These are phyloP conservation scores for Pinguiococcus pyrenoidosus DNA, from an alignment of 108 stramenopile genomes.

Conservation along the genomic window DNA sequence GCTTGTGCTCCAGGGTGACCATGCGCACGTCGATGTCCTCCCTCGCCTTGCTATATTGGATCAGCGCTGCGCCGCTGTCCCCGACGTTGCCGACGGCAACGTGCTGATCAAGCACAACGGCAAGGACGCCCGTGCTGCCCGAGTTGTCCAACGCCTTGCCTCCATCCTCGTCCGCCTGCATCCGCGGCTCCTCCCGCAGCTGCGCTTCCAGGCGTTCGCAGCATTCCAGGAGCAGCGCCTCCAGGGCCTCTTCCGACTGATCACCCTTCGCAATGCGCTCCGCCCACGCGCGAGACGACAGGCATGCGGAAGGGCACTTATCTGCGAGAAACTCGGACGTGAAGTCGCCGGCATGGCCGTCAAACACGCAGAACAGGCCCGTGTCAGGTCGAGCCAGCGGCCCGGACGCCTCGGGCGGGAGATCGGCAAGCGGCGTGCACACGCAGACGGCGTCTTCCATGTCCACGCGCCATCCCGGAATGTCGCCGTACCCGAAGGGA, in stretches of 20 bases:
- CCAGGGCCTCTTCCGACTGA: background rate
- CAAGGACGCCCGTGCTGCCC: conserved; percentile 11
- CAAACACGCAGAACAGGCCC: conserved; percentile 66
- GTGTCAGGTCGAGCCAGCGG: conserved; percentile 6
- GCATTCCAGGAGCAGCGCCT: background rate
- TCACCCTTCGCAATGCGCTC: conserved; percentile 6
- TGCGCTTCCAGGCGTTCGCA: background rate
- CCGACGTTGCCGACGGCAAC: conserved; percentile 9
- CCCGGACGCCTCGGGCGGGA: background rate
- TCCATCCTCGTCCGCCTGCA: background rate
- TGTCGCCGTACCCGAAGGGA: conserved; percentile 49
- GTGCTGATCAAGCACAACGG: background rate
- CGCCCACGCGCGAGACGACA: background rate
- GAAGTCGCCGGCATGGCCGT: conserved; percentile 62
- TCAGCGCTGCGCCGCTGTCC: conserved; percentile 2
- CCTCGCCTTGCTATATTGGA: too few species aligned
- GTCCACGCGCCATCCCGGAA: conserved; percentile 59
- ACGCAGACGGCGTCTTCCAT: conserved; percentile 73
- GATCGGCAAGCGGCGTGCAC: background rate
- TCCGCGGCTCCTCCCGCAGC: background rate
- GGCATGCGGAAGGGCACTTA: background rate
- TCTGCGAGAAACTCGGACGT: background rate
- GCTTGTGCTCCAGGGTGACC: too few species aligned
- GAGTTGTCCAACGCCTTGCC: background rate
- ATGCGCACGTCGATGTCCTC: too few species aligned